These are phyloP conservation scores for Wickerhamia fluorescens DNA, from an alignment of 805 yeast genomes.

Conservation along the genomic window DNA sequence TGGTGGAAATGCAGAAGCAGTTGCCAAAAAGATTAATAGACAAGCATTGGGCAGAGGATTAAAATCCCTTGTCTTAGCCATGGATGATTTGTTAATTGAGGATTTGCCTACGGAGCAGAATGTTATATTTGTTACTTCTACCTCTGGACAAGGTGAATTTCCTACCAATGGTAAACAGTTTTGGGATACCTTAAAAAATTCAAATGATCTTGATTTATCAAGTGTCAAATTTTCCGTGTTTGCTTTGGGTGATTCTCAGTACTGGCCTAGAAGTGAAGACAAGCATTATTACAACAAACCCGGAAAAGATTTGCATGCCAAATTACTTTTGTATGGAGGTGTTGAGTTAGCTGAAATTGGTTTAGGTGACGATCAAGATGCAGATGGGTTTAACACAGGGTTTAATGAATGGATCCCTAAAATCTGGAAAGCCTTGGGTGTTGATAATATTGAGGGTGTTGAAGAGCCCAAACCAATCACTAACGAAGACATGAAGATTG, in stretches of 20 bases:
- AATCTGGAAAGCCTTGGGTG: slow-evolving; percentile 86
- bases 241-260: slow-evolving; percentile 76
- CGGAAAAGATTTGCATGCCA: slow-evolving; percentile 60
- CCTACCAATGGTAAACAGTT: slow-evolving; percentile 74
- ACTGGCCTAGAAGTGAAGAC: slow-evolving; percentile 98
- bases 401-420: slow-evolving; percentile 79
- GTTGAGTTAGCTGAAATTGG: slow-evolving; percentile 69
- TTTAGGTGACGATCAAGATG: slow-evolving; percentile 95
- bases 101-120: slow-evolving; percentile 67
- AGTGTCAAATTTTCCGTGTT: slow-evolving; percentile 54
- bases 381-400: slow-evolving; percentile 93
- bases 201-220: slow-evolving; percentile 60
- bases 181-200: slow-evolving; percentile 63
- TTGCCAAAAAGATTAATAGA: slow-evolving; percentile 72
- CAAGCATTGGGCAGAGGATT: slow-evolving; percentile 78
- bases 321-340: slow-evolving; percentile 66
- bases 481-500: slow-evolving; percentile 90
- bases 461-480: slow-evolving; percentile 90
- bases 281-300: slow-evolving; percentile 93
- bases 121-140: slow-evolving; percentile 62
- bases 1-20: slow-evolving; percentile 79
- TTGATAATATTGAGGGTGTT: slow-evolving; percentile 69
- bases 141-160: slow-evolving; percentile 84
- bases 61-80: slow-evolving; percentile 55
- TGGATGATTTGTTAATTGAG: slow-evolving; percentile 69